These are phyloP conservation scores for Lepiota brunneoincarnata DNA, from an alignment of 768 basidiomycete genomes.

Conservation along the genomic window DNA sequence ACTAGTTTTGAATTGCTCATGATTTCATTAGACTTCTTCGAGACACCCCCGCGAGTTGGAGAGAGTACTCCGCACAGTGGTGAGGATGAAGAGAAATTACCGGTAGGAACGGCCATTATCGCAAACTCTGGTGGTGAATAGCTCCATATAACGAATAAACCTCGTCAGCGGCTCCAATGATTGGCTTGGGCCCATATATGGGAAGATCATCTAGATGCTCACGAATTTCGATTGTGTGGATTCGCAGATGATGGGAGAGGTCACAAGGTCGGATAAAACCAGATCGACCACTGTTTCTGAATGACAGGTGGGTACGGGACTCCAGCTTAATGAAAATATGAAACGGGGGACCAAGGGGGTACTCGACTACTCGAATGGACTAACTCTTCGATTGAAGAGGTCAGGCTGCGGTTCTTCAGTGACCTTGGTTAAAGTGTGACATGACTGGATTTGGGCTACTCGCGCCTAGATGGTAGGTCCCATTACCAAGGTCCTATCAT, in stretches of 20 bases:
- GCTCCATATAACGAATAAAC: no score
- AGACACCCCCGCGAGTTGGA: slow-evolving; percentile 1
- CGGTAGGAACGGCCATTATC: slow-evolving; percentile 1
- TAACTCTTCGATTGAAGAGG: no score
- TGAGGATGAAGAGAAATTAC: background rate
- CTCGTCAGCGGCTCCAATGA: background rate
- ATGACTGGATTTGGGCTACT: no score
- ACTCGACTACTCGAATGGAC: no score
- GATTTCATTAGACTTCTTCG: background rate
- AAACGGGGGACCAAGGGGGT: background rate
- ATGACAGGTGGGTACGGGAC: slow-evolving; percentile 10
- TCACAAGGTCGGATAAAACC: background rate
- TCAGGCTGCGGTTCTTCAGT: no score
- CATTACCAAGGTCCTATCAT: no score
- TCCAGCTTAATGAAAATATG: slow-evolving; percentile 8
- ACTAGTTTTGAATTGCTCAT: background rate
- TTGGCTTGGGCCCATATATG: background rate
- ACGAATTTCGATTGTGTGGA: background rate
- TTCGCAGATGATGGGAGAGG: background rate
- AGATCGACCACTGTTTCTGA: background rate
- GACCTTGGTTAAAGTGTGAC: no score
- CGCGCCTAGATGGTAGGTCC: no score
- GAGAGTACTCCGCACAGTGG: background rate
- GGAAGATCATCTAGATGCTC: background rate
- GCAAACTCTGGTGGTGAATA: background rate